Percentiles rank a stretch among this genome's conserved stretches.
These are phyloP conservation scores for Vitis rotundifolia DNA, from an alignment of 164 flowering plant species.

Conservation along the genomic window DNA sequence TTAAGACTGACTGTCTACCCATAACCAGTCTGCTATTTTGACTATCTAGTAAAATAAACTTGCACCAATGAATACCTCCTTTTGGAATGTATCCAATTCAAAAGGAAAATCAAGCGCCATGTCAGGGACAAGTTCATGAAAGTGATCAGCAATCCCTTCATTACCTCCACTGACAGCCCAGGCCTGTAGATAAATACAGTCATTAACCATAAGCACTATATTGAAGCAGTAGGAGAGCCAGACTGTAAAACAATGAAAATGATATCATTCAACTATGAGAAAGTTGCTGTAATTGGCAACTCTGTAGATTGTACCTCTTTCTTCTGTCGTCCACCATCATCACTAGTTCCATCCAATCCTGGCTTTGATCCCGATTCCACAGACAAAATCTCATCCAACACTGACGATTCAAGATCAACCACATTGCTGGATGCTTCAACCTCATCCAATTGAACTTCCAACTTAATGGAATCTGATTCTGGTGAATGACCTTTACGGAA, in stretches of 20 bases:
- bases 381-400: slow-evolving; percentile 68
- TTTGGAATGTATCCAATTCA: slow-evolving; percentile 88
- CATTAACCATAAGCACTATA: slow-evolving; percentile 1
- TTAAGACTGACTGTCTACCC: background rate
- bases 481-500: slow-evolving; percentile 28
- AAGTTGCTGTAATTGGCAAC: background rate
- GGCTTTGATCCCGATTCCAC: slow-evolving; percentile 35
- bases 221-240: background rate
- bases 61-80: slow-evolving; percentile 61
- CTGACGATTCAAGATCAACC: slow-evolving; percentile 35
- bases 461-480: slow-evolving; percentile 36
- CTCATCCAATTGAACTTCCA: slow-evolving; percentile 35
- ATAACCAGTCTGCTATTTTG: background rate
- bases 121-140: slow-evolving; percentile 93
- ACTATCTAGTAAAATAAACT: background rate
- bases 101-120: slow-evolving; percentile 95
- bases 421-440: slow-evolving; percentile 20
- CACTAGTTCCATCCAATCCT: slow-evolving; percentile 26
- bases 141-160: slow-evolving; percentile 60
- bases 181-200: slow-evolving; percentile 44
- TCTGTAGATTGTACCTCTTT: slow-evolving; percentile 52
- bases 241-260: slow-evolving; percentile 1
- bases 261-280: background rate
- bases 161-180: slow-evolving; percentile 73
- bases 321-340: slow-evolving; percentile 30